Percentiles rank a stretch among this genome's conserved stretches.
These are phyloP conservation scores for Beta lomatogona DNA, from an alignment of 179 eudicot species.

Conservation along the genomic window DNA sequence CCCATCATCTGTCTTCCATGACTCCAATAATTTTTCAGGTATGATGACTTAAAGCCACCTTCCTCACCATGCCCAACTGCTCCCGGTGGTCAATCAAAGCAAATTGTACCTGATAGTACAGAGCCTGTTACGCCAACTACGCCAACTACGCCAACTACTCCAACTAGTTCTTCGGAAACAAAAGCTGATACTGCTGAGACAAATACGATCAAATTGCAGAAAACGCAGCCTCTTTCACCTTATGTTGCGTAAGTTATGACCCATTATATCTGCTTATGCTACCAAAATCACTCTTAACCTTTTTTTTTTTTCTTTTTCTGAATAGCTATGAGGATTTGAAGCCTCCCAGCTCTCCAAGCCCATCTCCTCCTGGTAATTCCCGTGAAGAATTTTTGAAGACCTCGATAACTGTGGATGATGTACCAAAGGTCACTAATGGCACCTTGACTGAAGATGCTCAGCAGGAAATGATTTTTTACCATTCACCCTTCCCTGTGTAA, in stretches of 20 bases:
- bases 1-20: background rate
- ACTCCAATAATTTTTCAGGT: slow-evolving; percentile 19
- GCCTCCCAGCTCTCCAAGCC: slow-evolving; percentile 69
- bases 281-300: background rate
- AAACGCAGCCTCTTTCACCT: slow-evolving; percentile 47
- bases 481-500: slow-evolving; percentile 62
- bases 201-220: slow-evolving; percentile 23
- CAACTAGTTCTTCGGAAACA: slow-evolving; percentile 24
- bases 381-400: slow-evolving; percentile 25
- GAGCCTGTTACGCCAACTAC: slow-evolving; percentile 15
- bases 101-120: slow-evolving; percentile 18
- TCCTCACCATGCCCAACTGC: slow-evolving; percentile 37
- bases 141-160: slow-evolving; percentile 17
- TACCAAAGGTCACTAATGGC: slow-evolving; percentile 20
- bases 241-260: slow-evolving; percentile 35
- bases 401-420: slow-evolving; percentile 36
- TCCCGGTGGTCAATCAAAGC: slow-evolving; percentile 25
- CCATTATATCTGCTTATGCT: background rate
- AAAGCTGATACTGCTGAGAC: slow-evolving; percentile 23
- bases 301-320: background rate
- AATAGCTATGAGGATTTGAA: slow-evolving; percentile 68
- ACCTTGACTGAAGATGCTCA: slow-evolving; percentile 27
- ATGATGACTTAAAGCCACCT: slow-evolving; percentile 46
- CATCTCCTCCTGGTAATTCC: slow-evolving; percentile 46
- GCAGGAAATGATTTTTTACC: slow-evolving; percentile 32